A percentile compares a stretch with the other conserved stretches of the same genome.
Evolutionary conservation across 192 early-diverging fungal genomes (phyloP).

Genomic region (Allomyces javanicus): DNA sequence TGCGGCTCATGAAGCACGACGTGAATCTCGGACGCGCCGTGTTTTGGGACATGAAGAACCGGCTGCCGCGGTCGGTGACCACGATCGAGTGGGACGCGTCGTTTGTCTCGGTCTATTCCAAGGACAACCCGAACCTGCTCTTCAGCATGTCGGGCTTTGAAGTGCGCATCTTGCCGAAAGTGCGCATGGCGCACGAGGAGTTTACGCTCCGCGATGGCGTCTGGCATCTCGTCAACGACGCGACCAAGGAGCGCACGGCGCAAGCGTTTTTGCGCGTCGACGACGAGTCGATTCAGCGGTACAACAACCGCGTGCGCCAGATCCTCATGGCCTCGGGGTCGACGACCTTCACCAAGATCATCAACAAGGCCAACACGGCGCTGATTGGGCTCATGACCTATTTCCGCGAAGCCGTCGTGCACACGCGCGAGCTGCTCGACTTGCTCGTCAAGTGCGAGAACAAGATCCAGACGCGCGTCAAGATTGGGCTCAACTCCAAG

Average conservation of each 20-base stretch:
- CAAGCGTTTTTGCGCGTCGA: constrained; percentile 95
- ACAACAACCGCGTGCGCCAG: constrained; percentile 90
- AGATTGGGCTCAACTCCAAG: constrained; percentile 98
- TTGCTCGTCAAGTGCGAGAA: constrained; percentile 95
- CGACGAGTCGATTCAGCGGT: constrained; percentile 72
- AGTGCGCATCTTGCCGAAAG: constrained; percentile 84
- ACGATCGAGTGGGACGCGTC: constrained; percentile 91
- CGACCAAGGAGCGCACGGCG: constrained; percentile 93
- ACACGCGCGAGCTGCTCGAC: constrained; percentile 90
- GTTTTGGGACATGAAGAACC: constrained; percentile 98
- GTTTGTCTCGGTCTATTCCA: constrained; percentile 88
- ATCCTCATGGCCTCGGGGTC: constrained; percentile 94
- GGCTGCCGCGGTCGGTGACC: constrained; percentile 86
- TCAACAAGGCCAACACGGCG: constrained; percentile 85
- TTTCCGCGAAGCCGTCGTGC: constrained; percentile 92
- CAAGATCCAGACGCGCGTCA: constrained; percentile 97
- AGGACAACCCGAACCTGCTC: constrained; percentile 92
- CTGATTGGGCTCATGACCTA: constrained; percentile 96
- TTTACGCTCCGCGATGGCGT: constrained; percentile 67
- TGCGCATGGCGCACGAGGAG: constrained; percentile 63
- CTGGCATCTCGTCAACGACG: constrained; percentile 93
- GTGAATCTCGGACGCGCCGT: constrained; percentile 93
- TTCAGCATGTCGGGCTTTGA: constrained; percentile 91
- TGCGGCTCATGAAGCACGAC: constrained; percentile 98
- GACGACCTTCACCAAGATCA: constrained; percentile 95